Percentiles rank a stretch among this genome's conserved stretches.
These are phyloP conservation scores for Solanum aculeatissimum DNA, from an alignment of 305 asterid genomes.

Conservation along the genomic window DNA sequence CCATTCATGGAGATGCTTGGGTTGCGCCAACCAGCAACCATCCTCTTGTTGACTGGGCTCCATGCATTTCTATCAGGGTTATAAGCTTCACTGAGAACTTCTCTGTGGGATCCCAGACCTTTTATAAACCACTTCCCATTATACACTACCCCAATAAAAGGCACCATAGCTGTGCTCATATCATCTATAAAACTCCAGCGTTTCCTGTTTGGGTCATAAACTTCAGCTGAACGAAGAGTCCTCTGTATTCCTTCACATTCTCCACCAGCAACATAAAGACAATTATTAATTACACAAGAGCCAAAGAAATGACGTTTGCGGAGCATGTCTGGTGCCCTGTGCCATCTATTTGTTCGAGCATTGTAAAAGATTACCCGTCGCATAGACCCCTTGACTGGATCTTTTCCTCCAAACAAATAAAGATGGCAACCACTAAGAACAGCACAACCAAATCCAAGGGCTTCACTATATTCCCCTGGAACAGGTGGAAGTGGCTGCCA, in stretches of 20 bases:
- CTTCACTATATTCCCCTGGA: slow-evolving; percentile 62
- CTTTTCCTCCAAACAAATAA: slow-evolving; percentile 86
- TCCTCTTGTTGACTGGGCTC: slow-evolving; percentile 55
- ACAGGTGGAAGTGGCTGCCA: slow-evolving; percentile 98
- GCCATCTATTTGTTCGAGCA: slow-evolving; percentile 94
- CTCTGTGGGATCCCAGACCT: slow-evolving; percentile 82
- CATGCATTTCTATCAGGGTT: slow-evolving; percentile 54
- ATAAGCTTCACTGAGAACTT: slow-evolving; percentile 77
- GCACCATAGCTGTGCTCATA: slow-evolving; percentile 94
- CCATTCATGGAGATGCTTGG: slow-evolving; percentile 87
- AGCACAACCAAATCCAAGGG: slow-evolving; percentile 92
- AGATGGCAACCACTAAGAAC: slow-evolving; percentile 91
- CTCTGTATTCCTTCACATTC: slow-evolving; percentile 84
- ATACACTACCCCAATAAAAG: slow-evolving; percentile 81
- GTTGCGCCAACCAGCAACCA: slow-evolving; percentile 90
- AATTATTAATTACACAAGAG: slow-evolving; percentile 82
- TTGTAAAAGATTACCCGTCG: slow-evolving; percentile 75
- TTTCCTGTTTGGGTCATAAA: slow-evolving; percentile 73
- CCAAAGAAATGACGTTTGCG: slow-evolving; percentile 82
- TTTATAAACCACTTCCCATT: slow-evolving; percentile 73
- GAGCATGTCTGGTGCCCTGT: slow-evolving; percentile 89
- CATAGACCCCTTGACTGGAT: slow-evolving; percentile 78
- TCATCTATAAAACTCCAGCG: slow-evolving; percentile 79
- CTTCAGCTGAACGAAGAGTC: slow-evolving; percentile 85
- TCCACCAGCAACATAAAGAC: slow-evolving; percentile 92